Conservation (phyloP, 1,139 yeast species). For the Williopsis jadinii region DNA sequence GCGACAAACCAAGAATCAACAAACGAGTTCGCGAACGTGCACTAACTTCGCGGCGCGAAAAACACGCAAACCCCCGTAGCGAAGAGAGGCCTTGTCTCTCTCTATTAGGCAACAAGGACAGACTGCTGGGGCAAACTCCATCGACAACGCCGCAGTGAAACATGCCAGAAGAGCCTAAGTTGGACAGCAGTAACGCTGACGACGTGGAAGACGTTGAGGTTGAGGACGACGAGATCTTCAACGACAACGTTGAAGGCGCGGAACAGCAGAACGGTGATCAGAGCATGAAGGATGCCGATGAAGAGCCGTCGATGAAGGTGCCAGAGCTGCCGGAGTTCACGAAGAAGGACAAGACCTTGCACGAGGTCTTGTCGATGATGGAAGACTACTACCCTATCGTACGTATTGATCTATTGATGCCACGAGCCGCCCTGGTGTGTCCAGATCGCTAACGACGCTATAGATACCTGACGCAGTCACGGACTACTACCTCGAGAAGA, state of each 20-base stretch:
- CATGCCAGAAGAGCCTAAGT: no score
- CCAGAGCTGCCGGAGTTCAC: constrained; percentile 66
- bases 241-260: constrained; percentile 12
- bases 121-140: no score
- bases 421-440: background rate
- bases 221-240: constrained; percentile 33
- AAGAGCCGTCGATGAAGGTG: constrained; percentile 12
- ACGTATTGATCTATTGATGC: constrained; percentile 8
- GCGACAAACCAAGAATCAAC: background rate
- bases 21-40: background rate
- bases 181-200: background rate
- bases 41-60: background rate
- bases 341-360: constrained; percentile 78
- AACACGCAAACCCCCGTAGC: background rate
- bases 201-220: constrained; percentile 30
- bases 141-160: no score
- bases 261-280: constrained; percentile 9
- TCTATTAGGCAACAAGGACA: no score
- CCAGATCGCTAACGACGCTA: constrained; percentile 7
- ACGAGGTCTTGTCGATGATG: constrained; percentile 82
- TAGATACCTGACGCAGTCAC: constrained; percentile 94
- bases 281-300: constrained; percentile 13
- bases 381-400: constrained; percentile 86
- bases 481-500: constrained; percentile 81
- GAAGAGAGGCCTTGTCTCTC: background rate